phyloP scores from a whole-genome alignment of 805 yeast species.

The Ogataea degrootiae region DNA sequence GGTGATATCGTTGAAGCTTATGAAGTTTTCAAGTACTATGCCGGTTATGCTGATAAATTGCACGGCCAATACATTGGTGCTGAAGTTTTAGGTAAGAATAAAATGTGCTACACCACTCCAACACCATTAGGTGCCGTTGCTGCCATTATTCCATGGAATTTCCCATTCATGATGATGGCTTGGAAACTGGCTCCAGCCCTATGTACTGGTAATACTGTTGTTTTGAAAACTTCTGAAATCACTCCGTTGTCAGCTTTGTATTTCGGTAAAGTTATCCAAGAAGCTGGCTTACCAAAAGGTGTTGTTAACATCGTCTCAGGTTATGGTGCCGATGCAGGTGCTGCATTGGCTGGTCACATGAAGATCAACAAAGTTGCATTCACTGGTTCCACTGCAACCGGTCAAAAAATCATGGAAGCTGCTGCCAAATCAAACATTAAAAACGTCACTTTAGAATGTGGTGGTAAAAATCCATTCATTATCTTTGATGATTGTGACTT shows the following conservation, averaged over 20 bases:
- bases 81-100: slow-evolving; percentile 32
- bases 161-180: slow-evolving; percentile 73
- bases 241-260: slow-evolving; percentile 71
- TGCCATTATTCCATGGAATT: slow-evolving; percentile 83
- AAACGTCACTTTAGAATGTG: slow-evolving; percentile 57
- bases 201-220: slow-evolving; percentile 70
- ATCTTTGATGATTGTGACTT: slow-evolving; percentile 49
- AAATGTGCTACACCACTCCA: slow-evolving; percentile 49
- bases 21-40: slow-evolving; percentile 55
- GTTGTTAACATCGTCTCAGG: slow-evolving; percentile 72
- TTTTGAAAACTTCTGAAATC: slow-evolving; percentile 71
- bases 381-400: slow-evolving; percentile 77
- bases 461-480: slow-evolving; percentile 55
- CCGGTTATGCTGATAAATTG: slow-evolving; percentile 77
- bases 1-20: slow-evolving; percentile 28
- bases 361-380: slow-evolving; percentile 68
- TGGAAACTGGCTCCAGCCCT: slow-evolving; percentile 81
- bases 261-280: slow-evolving; percentile 55
- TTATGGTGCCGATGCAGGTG: slow-evolving; percentile 66
- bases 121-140: slow-evolving; percentile 73
- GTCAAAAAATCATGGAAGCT: slow-evolving; percentile 62
- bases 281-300: slow-evolving; percentile 74
- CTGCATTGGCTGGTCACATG: slow-evolving; percentile 60
- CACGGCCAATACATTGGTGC: slow-evolving; percentile 52
- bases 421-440: slow-evolving; percentile 56